Evolutionary conservation across 1,139 yeast genomes (phyloP), one percentile per base, ranked within the genome.

Genomic region (Sugiyamaella pinicola): DNA sequence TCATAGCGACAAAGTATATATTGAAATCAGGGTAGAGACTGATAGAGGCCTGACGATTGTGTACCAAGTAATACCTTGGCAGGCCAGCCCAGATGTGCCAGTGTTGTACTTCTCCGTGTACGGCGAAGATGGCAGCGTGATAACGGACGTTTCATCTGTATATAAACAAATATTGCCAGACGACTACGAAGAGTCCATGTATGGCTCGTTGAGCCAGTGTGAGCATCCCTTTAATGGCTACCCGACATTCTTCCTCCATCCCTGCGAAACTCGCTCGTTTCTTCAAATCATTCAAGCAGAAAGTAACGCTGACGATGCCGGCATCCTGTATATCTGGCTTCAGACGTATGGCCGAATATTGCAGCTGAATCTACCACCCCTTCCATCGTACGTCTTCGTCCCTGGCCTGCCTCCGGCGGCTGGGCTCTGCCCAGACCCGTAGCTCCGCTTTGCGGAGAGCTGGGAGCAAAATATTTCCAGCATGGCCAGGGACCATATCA

Each of bases 161-260:
- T 51, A 54, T 21, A 49, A 47, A n/a, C 19, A 44, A 15, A 33
- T 61, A 6, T 58, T 62, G 15, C 56, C 60, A 3, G 46, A 28
- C 1, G 50, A 49, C 4, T 53, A 45, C 39, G 29, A 46, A 5
- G 50, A 39, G 3, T 15, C 41, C 26, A 28, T 57, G 28, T 18
- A 28, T 19, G 49, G 58, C 46, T 5, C 58, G 56, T 29, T 39
- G 64, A 58, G 70, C 10, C 72, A 67, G 40, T 66, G 68, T 2
- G 71, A 65, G 46, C 73, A 69, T 53, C 75, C 75, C 9, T 34
- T 58, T 3, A 54, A 61, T 31, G 68, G 68, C 2, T 53, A 62
- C 29, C 73, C 73, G 1, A 56, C 63, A 8, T 66, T 69, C 54
- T 71, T 58, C 55, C 47, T 73, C 15, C 76, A 73, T 52, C 76